Evolutionary conservation across 1,139 yeast species (phyloP), one percentile per base, ranked within the genome.

Genomic region (Kodamaea sp.): DNA sequence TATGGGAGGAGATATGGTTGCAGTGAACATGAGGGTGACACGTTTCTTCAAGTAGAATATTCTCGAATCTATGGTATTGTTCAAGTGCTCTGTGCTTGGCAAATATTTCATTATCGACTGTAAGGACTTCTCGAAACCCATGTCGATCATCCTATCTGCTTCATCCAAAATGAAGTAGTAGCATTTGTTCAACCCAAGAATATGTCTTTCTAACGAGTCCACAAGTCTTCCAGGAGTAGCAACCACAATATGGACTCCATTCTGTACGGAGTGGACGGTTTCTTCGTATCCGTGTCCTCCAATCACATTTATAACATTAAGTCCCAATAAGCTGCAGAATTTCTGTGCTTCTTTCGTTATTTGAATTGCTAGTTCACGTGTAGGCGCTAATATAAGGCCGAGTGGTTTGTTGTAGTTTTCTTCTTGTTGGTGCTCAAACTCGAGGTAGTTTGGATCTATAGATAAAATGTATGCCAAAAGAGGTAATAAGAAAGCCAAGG

Each of bases 211-310:
- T 11, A 90, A 50, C 36, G 88, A 79, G 51, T 92, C 98, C 10
- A 88, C 70, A 33, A 92, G 63, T 43, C 97, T 66, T 7, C 97
- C 97, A 0, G 97, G 97, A 0, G 98, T 92, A 1, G 96, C 97
- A 27, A 92, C 88, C 7, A 90, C 74, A 2, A 90, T 73, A 50
- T 87, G 94, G 7, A 84, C 86, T 2, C 95, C 95, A 15, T 71
- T 69, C 19, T 70, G 68, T 9, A 87, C 56, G 25, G 78, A 74
- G 31, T 66, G 60, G 1, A 82, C 72, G 24, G 90, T 87, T 40
- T 82, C 88, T 42, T 84, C 94, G 35, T 88, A 78, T 15, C 84
- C 73, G 48, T 86, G 95, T 5, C 97, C 98, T 35, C 98, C 98
- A 32, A 90, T 92, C 4, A 92, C 70, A 7, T 90, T 80, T 0